A percentile compares a stretch with the other conserved stretches of the same genome.
Evolutionary conservation across 148 eudicot genomes (phyloP).

Genomic region (Rhododendron ferrugineum): DNA sequence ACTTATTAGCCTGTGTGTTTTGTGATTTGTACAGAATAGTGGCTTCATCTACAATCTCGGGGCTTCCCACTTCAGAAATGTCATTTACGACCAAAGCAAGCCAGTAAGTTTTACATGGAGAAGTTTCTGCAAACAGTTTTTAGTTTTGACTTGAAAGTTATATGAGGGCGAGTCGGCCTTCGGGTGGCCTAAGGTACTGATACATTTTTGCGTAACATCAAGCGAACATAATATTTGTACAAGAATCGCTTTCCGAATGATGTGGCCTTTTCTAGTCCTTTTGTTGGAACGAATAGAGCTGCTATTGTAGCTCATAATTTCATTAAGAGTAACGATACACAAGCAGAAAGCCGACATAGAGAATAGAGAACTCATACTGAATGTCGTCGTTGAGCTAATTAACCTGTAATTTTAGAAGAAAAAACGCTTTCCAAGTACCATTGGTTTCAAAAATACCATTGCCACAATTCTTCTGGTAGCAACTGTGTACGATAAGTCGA

Average conservation of each 20-base stretch:
- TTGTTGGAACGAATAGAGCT: too few species aligned
- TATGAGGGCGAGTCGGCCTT: background rate
- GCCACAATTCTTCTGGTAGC: background rate
- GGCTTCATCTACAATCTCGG: constrained; percentile 26
- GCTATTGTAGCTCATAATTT: too few species aligned
- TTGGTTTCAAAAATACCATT: background rate
- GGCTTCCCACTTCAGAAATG: constrained; percentile 25
- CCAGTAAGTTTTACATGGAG: constrained; percentile 15
- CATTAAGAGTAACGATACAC: too few species aligned
- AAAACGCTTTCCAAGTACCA: background rate
- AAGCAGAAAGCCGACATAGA: too few species aligned
- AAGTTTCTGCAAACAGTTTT: background rate
- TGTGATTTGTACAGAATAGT: constrained; percentile 18
- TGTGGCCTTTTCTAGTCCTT: too few species aligned
- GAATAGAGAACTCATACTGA: too few species aligned
- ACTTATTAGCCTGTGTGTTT: background rate
- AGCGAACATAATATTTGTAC: too few species aligned
- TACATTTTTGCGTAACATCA: too few species aligned
- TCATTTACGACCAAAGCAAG: constrained; percentile 28
- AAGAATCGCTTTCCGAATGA: too few species aligned
- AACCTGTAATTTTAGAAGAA: too few species aligned
- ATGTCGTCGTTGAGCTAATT: too few species aligned
- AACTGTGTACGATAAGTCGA: background rate
- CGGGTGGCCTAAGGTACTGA: too few species aligned
- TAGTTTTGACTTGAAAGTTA: background rate